A percentile compares a stretch with the other conserved stretches of the same genome.
phyloP scores from a whole-genome alignment of 163 green algal genomes.

The Chlamydomonas reinhardtii region DNA sequence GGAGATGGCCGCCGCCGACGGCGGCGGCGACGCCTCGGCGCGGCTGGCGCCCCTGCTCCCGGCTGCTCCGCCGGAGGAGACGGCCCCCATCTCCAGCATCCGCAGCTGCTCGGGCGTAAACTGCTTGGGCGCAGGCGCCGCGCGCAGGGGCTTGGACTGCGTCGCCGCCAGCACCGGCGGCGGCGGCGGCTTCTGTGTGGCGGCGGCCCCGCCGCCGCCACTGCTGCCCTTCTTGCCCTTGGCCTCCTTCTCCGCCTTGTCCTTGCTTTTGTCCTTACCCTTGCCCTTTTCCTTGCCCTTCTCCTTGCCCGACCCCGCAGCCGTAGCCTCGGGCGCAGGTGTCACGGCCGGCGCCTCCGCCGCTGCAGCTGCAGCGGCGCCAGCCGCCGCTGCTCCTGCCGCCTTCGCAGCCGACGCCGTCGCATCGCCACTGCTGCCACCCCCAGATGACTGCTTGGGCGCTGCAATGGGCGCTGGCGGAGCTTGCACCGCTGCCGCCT shows the following conservation, averaged over 20 bases:
- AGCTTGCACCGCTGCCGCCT: neutral
- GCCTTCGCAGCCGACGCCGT: neutral
- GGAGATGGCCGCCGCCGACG: neutral
- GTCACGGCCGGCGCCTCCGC: neutral
- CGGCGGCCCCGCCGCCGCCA: no score
- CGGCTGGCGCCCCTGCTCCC: neutral
- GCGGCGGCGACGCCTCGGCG: neutral
- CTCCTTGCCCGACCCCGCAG: neutral
- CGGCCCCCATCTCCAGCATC: constrained; percentile 21
- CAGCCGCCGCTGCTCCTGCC: neutral
- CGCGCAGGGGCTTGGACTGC: constrained; percentile 21
- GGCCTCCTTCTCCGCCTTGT: neutral
- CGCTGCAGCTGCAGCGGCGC: neutral
- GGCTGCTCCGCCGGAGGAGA: neutral
- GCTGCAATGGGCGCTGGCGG: no score
- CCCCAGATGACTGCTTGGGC: neutral
- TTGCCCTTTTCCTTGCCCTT: constrained; percentile 4
- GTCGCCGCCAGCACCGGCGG: neutral
- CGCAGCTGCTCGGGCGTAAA: constrained; percentile 31
- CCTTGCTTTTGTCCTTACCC: neutral
- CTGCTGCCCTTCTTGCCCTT: neutral
- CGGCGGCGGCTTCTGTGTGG: no score
- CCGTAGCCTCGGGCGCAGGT: neutral
- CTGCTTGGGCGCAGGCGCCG: constrained; percentile 33
- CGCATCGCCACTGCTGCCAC: neutral